Evolutionary conservation across 441 rosid genomes (phyloP).

Genomic region (Manihot esculenta): DNA sequence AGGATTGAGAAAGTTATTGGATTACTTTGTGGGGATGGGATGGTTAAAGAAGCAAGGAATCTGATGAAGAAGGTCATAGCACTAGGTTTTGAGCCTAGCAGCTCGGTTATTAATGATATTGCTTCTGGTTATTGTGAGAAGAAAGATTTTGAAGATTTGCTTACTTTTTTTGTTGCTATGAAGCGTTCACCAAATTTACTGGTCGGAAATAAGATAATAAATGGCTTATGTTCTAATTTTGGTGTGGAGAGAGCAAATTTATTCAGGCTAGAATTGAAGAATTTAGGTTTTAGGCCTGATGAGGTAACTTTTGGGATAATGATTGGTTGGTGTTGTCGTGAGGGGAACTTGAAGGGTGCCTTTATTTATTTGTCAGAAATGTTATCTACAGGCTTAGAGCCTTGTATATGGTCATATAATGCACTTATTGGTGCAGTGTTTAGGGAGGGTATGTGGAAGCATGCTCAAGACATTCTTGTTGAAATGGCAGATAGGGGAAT

Average conservation of each 20-base stretch:
- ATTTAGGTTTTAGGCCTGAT: slow-evolving; percentile 57
- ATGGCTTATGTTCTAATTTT: slow-evolving; percentile 46
- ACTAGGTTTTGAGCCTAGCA: slow-evolving; percentile 48
- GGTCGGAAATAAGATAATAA: slow-evolving; percentile 60
- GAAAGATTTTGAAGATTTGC: slow-evolving; percentile 70
- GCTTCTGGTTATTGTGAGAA: slow-evolving; percentile 62
- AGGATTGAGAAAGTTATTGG: slow-evolving; percentile 43
- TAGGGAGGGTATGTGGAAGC: slow-evolving; percentile 54
- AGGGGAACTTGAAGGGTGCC: slow-evolving; percentile 53
- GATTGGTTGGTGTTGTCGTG: slow-evolving; percentile 64
- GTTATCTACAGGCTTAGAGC: slow-evolving; percentile 53
- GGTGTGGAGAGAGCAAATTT: slow-evolving; percentile 55
- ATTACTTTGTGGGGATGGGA: slow-evolving; percentile 59
- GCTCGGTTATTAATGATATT: slow-evolving; percentile 45
- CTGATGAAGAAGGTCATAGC: slow-evolving; percentile 51
- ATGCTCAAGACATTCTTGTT: slow-evolving; percentile 44
- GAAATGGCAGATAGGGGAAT: slow-evolving; percentile 57
- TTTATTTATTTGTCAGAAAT: slow-evolving; percentile 55
- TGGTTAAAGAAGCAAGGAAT: slow-evolving; percentile 62
- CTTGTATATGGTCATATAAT: slow-evolving; percentile 49
- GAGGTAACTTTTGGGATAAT: slow-evolving; percentile 67
- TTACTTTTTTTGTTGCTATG: slow-evolving; percentile 49
- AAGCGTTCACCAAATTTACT: slow-evolving; percentile 43
- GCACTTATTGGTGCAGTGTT: slow-evolving; percentile 57
- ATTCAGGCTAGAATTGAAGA: slow-evolving; percentile 56